A percentile compares a stretch with the other conserved stretches of the same genome.
Evolutionary conservation across 495 filamentous ascomycete genomes (phyloP).

Genomic region (Apiosordaria backusii): DNA sequence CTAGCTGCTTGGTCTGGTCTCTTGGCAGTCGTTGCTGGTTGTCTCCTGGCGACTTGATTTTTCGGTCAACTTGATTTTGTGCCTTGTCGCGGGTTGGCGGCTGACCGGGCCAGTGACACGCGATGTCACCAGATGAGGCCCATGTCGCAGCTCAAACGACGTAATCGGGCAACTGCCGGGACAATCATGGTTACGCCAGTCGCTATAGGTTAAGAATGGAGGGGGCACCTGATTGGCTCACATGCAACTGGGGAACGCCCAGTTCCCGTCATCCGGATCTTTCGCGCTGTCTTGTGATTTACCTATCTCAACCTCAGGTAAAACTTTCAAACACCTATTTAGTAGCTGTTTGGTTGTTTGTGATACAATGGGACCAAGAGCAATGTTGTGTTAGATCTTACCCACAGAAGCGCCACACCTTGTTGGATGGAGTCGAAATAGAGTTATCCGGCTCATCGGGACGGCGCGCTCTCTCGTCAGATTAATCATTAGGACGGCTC

Average conservation of each 20-base stretch:
- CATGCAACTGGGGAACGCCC: background rate
- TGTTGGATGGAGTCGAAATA: too few relatives aligned
- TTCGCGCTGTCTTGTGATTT: background rate
- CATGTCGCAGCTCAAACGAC: background rate
- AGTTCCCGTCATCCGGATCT: background rate
- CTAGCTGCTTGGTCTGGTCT: background rate
- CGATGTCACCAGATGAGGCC: background rate
- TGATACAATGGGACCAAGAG: too few relatives aligned
- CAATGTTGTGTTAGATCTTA: too few relatives aligned
- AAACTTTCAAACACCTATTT: too few relatives aligned
- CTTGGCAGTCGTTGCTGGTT: background rate
- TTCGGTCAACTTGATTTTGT: background rate
- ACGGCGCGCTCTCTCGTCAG: too few relatives aligned
- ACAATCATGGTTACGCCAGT: background rate
- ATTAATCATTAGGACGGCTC: too few relatives aligned
- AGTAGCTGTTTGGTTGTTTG: too few relatives aligned
- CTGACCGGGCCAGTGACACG: background rate
- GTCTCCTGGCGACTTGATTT: background rate
- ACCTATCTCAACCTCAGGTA: too few relatives aligned
- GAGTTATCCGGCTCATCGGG: too few relatives aligned
- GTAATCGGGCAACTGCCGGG: background rate
- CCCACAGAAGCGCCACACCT: too few relatives aligned
- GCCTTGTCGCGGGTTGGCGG: background rate
- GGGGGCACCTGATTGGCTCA: background rate
- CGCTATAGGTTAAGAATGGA: too few relatives aligned